phyloP scores from a whole-genome alignment of 2,329 filamentous ascomycete genomes.

The Pestalotiopsis sp. region DNA sequence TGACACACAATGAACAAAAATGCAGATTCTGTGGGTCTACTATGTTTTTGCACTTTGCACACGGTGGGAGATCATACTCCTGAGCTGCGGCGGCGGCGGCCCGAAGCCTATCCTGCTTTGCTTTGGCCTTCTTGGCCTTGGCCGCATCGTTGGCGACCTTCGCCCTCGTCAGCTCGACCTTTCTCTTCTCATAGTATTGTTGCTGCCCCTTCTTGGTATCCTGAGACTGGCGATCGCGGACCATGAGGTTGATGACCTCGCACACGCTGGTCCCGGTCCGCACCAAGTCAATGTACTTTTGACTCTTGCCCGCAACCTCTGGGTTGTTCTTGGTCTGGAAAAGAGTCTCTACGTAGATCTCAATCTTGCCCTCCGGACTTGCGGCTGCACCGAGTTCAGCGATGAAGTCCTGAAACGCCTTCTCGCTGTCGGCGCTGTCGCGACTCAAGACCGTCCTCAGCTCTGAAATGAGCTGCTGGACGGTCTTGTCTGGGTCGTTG shows the following conservation, averaged over 20 bases:
- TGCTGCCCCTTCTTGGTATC: conserved; percentile 36
- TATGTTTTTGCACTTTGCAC: conserved; percentile 38
- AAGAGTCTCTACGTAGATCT: conserved; percentile 43
- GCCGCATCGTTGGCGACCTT: conserved; percentile 42
- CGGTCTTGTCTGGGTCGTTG: conserved; percentile 27
- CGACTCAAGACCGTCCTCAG: conserved; percentile 26
- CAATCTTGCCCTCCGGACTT: conserved; percentile 34
- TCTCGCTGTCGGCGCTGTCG: conserved; percentile 21
- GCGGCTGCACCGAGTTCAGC: conserved; percentile 34
- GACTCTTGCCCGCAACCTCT: conserved; percentile 27
- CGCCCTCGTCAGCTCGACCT: conserved; percentile 51
- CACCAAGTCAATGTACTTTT: conserved; percentile 43
- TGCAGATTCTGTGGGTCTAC: conserved; percentile 39
- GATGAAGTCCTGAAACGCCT: conserved; percentile 33
- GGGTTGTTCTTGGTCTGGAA: conserved; percentile 41
- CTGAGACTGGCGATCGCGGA: conserved; percentile 33
- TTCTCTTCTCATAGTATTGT: conserved; percentile 36
- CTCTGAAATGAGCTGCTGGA: conserved; percentile 28
- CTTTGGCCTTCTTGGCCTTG: conserved; percentile 32
- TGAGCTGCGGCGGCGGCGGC: conserved; percentile 37
- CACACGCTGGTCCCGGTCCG: conserved; percentile 29
- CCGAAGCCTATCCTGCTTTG: conserved; percentile 44
- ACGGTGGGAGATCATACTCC: conserved; percentile 41
- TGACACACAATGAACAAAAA: conserved; percentile 48
- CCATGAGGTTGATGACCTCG: conserved; percentile 32